phyloP scores from a whole-genome alignment of 495 filamentous ascomycete genomes.

The Hypoxylon lienhwacheense region DNA sequence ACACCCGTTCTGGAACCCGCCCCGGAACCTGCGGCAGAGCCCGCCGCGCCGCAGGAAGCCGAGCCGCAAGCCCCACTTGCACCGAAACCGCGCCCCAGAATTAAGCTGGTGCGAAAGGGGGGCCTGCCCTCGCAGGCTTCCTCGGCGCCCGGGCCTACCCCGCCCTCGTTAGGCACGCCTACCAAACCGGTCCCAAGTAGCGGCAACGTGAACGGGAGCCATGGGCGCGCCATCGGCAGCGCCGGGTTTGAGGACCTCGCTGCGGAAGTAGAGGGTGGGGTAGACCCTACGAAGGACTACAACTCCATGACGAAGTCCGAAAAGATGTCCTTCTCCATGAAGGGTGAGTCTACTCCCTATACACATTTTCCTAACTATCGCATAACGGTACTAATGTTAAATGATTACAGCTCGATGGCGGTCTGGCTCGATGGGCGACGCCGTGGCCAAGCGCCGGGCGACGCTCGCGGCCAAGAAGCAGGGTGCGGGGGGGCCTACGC shows the following conservation, averaged over 20 bases:
- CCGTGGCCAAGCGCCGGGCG: constrained; percentile 53
- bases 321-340: constrained; percentile 57
- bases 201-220: constrained; percentile 4
- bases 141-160: constrained; percentile 19
- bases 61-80: constrained; percentile 9
- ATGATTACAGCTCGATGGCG: constrained; percentile 49
- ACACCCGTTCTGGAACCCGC: constrained; percentile 10
- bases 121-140: constrained; percentile 19
- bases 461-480: constrained; percentile 55
- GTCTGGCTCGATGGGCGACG: constrained; percentile 51
- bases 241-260: constrained; percentile 16
- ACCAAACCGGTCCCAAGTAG: constrained; percentile 2
- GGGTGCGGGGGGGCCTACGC: constrained; percentile 4
- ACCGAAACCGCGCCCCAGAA: constrained; percentile 23
- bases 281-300: constrained; percentile 46
- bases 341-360: constrained; percentile 39
- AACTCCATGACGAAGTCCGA: constrained; percentile 55
- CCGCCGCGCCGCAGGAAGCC: constrained; percentile 8
- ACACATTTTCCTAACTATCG: neutral
- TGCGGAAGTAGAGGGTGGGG: constrained; percentile 20
- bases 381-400: neutral
- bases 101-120: constrained; percentile 25
- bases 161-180: constrained; percentile 25
- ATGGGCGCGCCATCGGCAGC: constrained; percentile 6
- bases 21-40: no score